phyloP scores from a whole-genome alignment of 1,139 yeast species.

The Lodderomyces theae region DNA sequence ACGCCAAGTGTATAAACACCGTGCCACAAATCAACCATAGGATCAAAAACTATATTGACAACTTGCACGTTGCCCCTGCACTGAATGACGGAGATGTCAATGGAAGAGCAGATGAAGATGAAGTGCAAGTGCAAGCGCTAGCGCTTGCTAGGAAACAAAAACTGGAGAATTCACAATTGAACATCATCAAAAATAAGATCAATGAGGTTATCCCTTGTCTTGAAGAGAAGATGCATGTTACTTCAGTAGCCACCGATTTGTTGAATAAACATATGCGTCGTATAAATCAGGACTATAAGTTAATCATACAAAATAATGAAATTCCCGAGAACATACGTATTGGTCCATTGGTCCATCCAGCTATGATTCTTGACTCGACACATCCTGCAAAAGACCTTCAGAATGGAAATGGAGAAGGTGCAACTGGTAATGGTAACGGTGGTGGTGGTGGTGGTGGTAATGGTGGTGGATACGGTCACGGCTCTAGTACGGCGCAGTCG shows the following conservation, averaged over 20 bases:
- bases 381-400: conserved; percentile 19
- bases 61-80: conserved; percentile 30
- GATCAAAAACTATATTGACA: conserved; percentile 54
- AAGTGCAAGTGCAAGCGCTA: neutral
- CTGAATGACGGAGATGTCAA: no score
- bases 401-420: conserved; percentile 8
- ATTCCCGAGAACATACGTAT: conserved; percentile 59
- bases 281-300: conserved; percentile 74
- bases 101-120: no score
- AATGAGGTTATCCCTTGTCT: conserved; percentile 85
- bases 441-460: conserved; percentile 14
- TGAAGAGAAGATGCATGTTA: conserved; percentile 97
- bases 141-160: neutral
- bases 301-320: conserved; percentile 70
- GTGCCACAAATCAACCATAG: conserved; percentile 63
- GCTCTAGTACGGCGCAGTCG: conserved; percentile 58
- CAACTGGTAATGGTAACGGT: conserved; percentile 17
- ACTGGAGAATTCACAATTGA: conserved; percentile 20
- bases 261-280: conserved; percentile 67
- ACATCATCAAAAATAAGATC: conserved; percentile 44
- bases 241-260: conserved; percentile 84
- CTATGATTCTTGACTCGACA: conserved; percentile 55
- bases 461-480: conserved; percentile 18
- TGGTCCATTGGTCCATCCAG: conserved; percentile 88
- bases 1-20: conserved; percentile 83